Evolutionary conservation across 2,329 filamentous ascomycete genomes (phyloP), one percentile per base, ranked within the genome.

Genomic region (Aspergillus amoenus): DNA sequence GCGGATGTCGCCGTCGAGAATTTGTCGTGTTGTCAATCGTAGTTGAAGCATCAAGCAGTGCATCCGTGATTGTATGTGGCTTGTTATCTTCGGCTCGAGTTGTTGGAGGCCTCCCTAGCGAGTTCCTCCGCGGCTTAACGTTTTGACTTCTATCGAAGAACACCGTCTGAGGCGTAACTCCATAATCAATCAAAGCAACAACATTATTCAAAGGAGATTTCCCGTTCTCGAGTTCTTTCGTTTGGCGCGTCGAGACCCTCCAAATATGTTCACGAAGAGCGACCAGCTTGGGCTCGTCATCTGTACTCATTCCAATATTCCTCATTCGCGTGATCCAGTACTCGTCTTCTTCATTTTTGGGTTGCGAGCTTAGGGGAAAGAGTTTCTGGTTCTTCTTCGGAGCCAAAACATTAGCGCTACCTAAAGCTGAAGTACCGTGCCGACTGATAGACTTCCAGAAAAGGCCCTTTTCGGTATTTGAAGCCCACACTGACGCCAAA

Each of bases 291-390:
- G 89, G 85, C 64, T 99, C 94, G 64, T 99, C 93, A 44, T 97
- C 93, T 1, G 81, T 69, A 1, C 82, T 79, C 79, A 99, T 85
- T 0, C 94, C 94, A 42, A 96, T 85, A 62, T 91, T 96, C 50
- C 90, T 85, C 47, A 99, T 77, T 62, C 91, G 89, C 13, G 84
- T 81, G n/a, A 99, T 79, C 93, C 94, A 97, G 64, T 92, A 86
- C 61, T 97, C 92, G 69, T 99, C 94, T 71, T 97, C 93, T 8
- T 96, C 92, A 64, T 93, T 96, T 68, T 87, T 93, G 0, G 83
- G 76, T 3, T 89, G 77, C 63, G 84, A 86, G 61, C 80, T 82
- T 27, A 94, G 75, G 9, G 85, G 64, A 48, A 69, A 59, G 58
- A 63, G 59, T 58, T 79, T 65, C 82, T 83, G 48, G 78, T 81